These are phyloP conservation scores for Camellia lanceoleosa DNA, from an alignment of 148 eudicot species.

Conservation along the genomic window DNA sequence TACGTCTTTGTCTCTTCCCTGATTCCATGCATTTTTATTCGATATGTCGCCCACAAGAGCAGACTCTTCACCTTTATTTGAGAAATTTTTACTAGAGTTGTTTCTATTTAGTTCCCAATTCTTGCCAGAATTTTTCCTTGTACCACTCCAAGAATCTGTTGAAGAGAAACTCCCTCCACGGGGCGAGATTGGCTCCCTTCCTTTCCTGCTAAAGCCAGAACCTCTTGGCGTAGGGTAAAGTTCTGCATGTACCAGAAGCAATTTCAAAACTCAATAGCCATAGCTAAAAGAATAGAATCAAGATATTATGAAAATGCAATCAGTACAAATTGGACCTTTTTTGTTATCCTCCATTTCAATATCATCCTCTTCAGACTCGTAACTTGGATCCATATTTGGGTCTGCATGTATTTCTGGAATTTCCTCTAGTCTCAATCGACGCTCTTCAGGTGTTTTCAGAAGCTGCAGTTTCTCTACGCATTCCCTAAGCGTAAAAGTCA, in stretches of 20 bases:
- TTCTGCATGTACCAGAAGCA: conserved; percentile 42
- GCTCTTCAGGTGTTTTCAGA: conserved; percentile 91
- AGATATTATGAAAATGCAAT: not conserved
- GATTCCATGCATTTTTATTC: conserved; percentile 46
- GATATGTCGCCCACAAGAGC: conserved; percentile 26
- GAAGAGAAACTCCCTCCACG: conserved; percentile 49
- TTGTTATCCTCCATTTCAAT: conserved; percentile 54
- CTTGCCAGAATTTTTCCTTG: conserved; percentile 43
- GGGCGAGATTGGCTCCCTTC: conserved; percentile 58
- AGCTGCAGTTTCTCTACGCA: conserved; percentile 92
- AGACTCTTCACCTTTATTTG: conserved; percentile 45
- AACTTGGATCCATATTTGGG: conserved; percentile 94
- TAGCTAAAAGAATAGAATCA: not conserved
- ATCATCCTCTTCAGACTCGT: conserved; percentile 79
- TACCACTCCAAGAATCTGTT: conserved; percentile 60
- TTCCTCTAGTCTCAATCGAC: conserved; percentile 86
- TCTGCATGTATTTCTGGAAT: conserved; percentile 83
- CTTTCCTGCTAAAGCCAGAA: conserved; percentile 50
- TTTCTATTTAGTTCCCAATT: conserved; percentile 50
- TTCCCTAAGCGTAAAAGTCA: conserved; percentile 75
- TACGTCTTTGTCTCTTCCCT: conserved; percentile 38
- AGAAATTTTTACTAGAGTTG: conserved; percentile 40
- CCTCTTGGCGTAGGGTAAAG: conserved; percentile 42
- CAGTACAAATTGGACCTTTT: conserved; percentile 46
- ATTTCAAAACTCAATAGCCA: conserved; percentile 1